Conservation (phyloP, 108 stramenopile species). For the Discostella pseudostelligera region DNA sequence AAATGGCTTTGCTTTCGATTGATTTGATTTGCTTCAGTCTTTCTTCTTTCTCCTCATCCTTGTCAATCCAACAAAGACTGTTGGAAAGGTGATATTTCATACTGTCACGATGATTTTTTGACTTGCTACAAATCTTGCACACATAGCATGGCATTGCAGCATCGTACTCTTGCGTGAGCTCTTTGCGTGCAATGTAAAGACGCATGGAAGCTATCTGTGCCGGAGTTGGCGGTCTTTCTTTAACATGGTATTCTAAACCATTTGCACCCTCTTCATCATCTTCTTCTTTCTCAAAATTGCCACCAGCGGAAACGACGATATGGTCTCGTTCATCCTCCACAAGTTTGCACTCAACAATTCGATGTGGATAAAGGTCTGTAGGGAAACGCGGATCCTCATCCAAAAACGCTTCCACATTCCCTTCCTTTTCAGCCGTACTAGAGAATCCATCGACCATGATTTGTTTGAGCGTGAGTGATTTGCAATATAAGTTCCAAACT, state of each 20-base stretch:
- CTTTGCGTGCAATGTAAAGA: slow-evolving; percentile 15
- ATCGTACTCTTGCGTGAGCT: slow-evolving; percentile 50
- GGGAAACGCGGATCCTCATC: slow-evolving; percentile 26
- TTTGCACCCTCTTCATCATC: slow-evolving; percentile 1
- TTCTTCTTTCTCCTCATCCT: slow-evolving; percentile 10
- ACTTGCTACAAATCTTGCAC: slow-evolving; percentile 56
- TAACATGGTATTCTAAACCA: background rate
- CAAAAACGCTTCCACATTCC: background rate
- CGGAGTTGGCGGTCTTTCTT: background rate
- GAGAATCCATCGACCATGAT: slow-evolving; percentile 18
- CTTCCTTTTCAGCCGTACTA: background rate
- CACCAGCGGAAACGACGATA: background rate
- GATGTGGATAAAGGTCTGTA: slow-evolving; percentile 44
- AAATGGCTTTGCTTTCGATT: slow-evolving; percentile 23
- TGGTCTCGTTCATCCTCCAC: slow-evolving; percentile 43
- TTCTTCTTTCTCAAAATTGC: background rate
- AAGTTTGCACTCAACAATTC: slow-evolving; percentile 65
- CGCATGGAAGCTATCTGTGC: background rate
- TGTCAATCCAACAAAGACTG: background rate
- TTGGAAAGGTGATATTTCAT: background rate
- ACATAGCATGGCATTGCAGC: slow-evolving; percentile 10
- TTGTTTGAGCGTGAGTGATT: slow-evolving; percentile 16
- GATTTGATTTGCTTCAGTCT: slow-evolving; percentile 5
- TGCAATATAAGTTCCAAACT: slow-evolving; percentile 27
- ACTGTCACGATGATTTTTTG: background rate